Evolutionary conservation across 257 asterid genomes (phyloP).

Genomic region (Buddleja alternifolia): DNA sequence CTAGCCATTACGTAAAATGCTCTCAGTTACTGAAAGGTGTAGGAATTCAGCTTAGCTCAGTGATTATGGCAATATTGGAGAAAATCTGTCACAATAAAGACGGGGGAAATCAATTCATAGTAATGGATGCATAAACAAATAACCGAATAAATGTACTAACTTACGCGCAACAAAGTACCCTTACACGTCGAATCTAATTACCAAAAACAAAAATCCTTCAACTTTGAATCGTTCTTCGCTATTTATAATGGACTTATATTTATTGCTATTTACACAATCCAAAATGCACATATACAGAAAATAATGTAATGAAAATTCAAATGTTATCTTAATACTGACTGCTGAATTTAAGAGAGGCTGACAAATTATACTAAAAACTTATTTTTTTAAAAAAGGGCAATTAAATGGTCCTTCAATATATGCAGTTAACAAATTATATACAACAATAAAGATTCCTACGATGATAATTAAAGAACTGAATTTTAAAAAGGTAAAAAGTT

Average conservation of each 20-base stretch:
- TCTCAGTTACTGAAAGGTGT: constrained; percentile 18
- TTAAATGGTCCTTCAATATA: neutral
- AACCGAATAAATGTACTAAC: constrained; percentile 7
- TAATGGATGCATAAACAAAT: constrained; percentile 9
- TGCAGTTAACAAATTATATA: neutral
- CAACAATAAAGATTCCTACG: no score
- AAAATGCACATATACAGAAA: no score
- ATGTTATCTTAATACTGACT: neutral
- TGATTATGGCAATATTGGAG: constrained; percentile 18
- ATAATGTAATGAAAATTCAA: no score
- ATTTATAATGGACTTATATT: no score
- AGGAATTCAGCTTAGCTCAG: constrained; percentile 32
- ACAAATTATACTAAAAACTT: constrained; percentile 1
- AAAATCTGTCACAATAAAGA: constrained; percentile 34
- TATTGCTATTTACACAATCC: no score
- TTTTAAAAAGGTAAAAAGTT: neutral
- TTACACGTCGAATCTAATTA: no score
- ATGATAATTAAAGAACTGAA: constrained; percentile 19
- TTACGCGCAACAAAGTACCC: neutral
- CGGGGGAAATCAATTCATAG: neutral
- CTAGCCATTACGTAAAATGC: constrained; percentile 51
- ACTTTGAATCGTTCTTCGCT: no score
- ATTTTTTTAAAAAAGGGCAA: constrained; percentile 1
- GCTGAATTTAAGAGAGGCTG: constrained; percentile 9
- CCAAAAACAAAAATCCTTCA: no score